Base-by-base conservation (phyloP, 495 filamentous ascomycete species). In the Achaetomiella virescens region DNA sequence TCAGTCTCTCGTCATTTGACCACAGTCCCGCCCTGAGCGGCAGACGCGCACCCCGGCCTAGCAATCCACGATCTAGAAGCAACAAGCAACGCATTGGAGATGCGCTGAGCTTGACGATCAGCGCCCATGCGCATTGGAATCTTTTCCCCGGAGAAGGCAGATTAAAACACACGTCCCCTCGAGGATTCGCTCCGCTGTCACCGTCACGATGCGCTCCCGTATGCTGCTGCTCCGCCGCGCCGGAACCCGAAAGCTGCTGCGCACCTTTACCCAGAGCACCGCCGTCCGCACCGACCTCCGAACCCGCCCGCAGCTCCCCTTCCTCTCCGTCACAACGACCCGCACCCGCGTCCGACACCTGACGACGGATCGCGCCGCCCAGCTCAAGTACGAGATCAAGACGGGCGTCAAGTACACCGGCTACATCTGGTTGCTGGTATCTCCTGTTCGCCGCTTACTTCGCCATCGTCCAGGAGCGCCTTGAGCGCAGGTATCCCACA, bases 241-340 rank as follows among this genome's bases (percentile, higher is more conserved):
- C 20, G 57, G 58, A 6, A 25, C 36, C 52, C 53, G 52, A 22
- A 48, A 48, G 10, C 38, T 46, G 10, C 48, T 48, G 22, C 66
- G 66, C 41, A 52, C 54, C 45, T 69, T 69, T 25, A 40, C 60
- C 6, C 65, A 68, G 47, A 66, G 62, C 58, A 58, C 62, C 11
- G 35, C 59, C 17, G 40, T 49, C 38, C 61, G 61, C 22, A 25
- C 50, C 22, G 48, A 60, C 9, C 29, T 55, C 11, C 61, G 63
- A 42, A 48, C 47, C 52, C 83, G 90, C n/a, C 90, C 90, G 25
- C 86, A 91, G 65, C 72, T 93, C 24, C 87, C 88, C 18, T 96
- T 90, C 68, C 85, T 90, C 49, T 80, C 78, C 33, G 56, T 75
- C 48, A 71, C 66, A 64, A 77, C 54, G 62, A 47, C 66, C n/a